Evolutionary conservation across 2,329 filamentous ascomycete genomes (phyloP), one percentile per base, ranked within the genome.

Genomic region (Botrytis hyacinthi): DNA sequence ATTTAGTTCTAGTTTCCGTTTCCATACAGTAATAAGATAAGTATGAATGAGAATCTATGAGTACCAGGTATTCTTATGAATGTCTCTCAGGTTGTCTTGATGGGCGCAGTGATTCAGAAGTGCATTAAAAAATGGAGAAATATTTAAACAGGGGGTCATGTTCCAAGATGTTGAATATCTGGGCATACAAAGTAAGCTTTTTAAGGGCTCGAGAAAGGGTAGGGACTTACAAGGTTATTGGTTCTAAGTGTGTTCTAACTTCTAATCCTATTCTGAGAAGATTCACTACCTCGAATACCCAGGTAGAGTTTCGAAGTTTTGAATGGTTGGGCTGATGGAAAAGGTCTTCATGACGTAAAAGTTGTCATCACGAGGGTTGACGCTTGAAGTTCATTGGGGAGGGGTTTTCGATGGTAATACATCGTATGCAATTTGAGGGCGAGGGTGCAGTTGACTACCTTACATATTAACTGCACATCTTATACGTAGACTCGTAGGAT

Each of bases 81-180:
- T 32, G 29, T 66, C 63, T 48, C 42, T 66, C 22, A n/a, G 12
- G 8, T 48, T 35, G 14, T 29, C 26, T 42, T 29, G 40, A 32
- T 37, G 32, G 20, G n/a, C 26, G 26, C 22, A 32, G 44, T 67
- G 29, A 67, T 67, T 67, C 63, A 67, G 44, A 67, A 67, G 46
- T 51, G 63, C 63, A 29, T 37, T 51, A 51, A 51, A 66, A 66
- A 67, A 67, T 67, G 44, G 63, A n/a, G 63, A 67, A 40, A 37
- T 37, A 14, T 16, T 63, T 44, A 26, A 35, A 37, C 63, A 51
- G 63, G 63, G 63, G 44, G 26, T 26, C 26, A 37, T 16, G 37
- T 37, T 46, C 44, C 32, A 48, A 67, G 63, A 67, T 26, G 32
- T 37, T 67, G 44, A 32, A 67, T 44, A 37, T 12, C 35, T 16